Conservation (phyloP, 345 rosid genomes). For the Punica granatum region DNA sequence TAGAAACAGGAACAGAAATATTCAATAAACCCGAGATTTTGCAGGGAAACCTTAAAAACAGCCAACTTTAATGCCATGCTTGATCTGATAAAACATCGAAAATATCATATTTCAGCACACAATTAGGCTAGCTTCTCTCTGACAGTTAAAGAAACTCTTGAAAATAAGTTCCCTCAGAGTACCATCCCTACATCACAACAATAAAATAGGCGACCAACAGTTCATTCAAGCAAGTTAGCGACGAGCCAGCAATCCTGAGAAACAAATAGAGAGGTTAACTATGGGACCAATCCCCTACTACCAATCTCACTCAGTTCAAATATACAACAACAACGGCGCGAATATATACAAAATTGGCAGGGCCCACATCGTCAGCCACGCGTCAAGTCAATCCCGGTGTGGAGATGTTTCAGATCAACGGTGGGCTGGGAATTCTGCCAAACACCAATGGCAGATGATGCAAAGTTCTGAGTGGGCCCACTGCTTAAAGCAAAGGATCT, state of each 20-base stretch:
- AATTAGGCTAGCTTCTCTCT: neutral
- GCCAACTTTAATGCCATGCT: neutral
- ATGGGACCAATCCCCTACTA: constrained; percentile 4
- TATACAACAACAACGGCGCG: constrained; percentile 38
- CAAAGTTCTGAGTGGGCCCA: constrained; percentile 35
- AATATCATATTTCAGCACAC: neutral
- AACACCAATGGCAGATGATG: constrained; percentile 34
- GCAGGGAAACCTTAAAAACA: no score
- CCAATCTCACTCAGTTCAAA: constrained; percentile 4
- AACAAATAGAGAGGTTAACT: neutral
- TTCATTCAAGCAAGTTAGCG: neutral
- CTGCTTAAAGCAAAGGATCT: constrained; percentile 25
- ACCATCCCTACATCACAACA: constrained; percentile 1
- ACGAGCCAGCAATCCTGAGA: neutral
- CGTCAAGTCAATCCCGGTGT: constrained; percentile 79
- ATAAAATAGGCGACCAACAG: neutral
- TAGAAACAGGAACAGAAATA: no score
- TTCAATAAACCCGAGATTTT: neutral
- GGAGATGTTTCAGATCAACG: constrained; percentile 63
- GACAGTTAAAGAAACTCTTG: neutral
- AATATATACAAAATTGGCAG: constrained; percentile 47
- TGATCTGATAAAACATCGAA: neutral
- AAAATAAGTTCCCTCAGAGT: neutral
- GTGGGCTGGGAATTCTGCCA: constrained; percentile 64
- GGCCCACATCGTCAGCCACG: constrained; percentile 50